Base-by-base conservation (phyloP, 305 asterid species). In the Fraxinus nigra region DNA sequence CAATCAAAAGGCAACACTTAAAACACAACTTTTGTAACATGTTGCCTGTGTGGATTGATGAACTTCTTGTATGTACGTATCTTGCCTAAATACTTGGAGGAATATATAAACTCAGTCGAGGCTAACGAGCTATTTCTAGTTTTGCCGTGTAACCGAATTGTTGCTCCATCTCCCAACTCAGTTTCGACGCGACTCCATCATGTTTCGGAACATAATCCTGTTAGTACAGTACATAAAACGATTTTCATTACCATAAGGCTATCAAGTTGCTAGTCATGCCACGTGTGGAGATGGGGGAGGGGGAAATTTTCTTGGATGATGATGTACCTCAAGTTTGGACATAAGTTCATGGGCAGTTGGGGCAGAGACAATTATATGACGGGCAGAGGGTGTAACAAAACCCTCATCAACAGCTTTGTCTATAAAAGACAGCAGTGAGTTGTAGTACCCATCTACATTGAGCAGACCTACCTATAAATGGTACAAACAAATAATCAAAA, bases 341-440 rank as follows among this genome's bases (percentile, higher is more conserved):
- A 95, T 84, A 82, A 95, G 98, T 83, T 91, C 97, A n/a, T 88
- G 97, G 89, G 97, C 94, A 89, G 98, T 90, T 26, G 33, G 98
- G 88, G 98, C 97, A 81, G 98, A 95, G 3, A 92, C 93, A 86
- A 95, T 95, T 32, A 95, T 95, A 82, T 90, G 97, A 59, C 98
- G 98, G 89, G 98, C 98, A 89, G 95, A 82, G 3, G 97, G 92
- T n/a, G 94, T 67, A 51, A 95, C 84, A 87, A 95, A 95, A 11
- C 97, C 98, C 80, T 95, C 98, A 72, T 95, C 98, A 76, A 95
- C 98, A 70, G 98, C 98, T 85, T 95, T 94, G 93, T 94, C 98
- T 83, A 94, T 89, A 90, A 95, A 95, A 67, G 86, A 89, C 89
- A 95, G 70, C 51, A 95, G 85, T 79, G 97, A 95, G 85, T 93